Evolutionary conservation across 257 asterid genomes (phyloP).

Genomic region (Scutellaria baicalensis): DNA sequence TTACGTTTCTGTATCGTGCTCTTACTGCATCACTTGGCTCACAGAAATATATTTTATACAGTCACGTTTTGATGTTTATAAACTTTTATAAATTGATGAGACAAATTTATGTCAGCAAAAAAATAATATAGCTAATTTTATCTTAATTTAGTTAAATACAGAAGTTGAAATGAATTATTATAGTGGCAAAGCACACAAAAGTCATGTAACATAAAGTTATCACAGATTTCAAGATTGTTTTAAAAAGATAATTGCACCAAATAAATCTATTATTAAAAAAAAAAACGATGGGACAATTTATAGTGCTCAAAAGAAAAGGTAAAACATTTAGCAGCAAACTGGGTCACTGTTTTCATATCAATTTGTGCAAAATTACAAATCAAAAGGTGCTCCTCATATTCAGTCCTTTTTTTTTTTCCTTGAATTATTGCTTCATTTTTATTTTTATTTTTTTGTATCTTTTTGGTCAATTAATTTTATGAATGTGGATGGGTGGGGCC

Average conservation of each 20-base stretch:
- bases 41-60: not conserved
- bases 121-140: not conserved
- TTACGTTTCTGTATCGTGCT: no score
- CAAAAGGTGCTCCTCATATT: not conserved
- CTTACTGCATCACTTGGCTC: not conserved
- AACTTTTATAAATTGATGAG: not conserved
- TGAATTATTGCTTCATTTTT: not conserved
- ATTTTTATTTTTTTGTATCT: not conserved
- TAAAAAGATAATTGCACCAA: not conserved
- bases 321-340: slow-evolving; percentile 4
- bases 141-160: not conserved
- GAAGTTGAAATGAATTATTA: not conserved
- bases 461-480: not conserved
- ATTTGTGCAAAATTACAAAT: slow-evolving; percentile 1
- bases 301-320: slow-evolving; percentile 2
- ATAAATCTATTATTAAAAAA: not conserved
- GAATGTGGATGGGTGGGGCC: no score
- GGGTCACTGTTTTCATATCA: not conserved
- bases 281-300: slow-evolving; percentile 1
- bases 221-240: not conserved
- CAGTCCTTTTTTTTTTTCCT: not conserved
- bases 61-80: not conserved
- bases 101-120: not conserved
- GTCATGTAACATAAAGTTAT: not conserved
- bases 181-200: not conserved